Percentiles rank a stretch among this genome's conserved stretches.
These are phyloP conservation scores for Aureobasidium musti DNA, from an alignment of 2,329 filamentous ascomycete genomes.

Conservation along the genomic window DNA sequence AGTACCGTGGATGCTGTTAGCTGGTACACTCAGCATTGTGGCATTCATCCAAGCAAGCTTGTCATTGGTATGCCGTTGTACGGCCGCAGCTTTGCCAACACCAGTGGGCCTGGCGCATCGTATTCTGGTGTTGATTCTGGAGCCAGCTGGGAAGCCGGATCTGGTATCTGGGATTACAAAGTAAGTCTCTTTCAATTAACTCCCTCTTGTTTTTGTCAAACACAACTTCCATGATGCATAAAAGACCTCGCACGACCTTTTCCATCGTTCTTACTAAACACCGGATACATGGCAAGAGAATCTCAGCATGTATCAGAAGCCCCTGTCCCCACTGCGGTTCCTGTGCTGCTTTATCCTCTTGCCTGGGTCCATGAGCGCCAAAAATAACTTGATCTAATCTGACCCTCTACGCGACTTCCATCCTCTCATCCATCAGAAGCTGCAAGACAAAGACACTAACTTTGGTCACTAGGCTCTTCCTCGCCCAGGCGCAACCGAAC, in stretches of 20 bases:
- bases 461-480: conserved; percentile 60
- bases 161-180: conserved; percentile 86
- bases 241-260: conserved; percentile 27
- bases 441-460: not conserved
- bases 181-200: conserved; percentile 33
- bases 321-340: conserved; percentile 4
- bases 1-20: conserved; percentile 70
- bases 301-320: conserved; percentile 2
- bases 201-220: not conserved
- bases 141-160: conserved; percentile 71
- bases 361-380: conserved; percentile 30
- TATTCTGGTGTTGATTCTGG: conserved; percentile 69
- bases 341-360: not conserved
- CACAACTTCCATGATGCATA: conserved; percentile 25
- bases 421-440: not conserved
- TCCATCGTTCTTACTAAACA: conserved; percentile 28
- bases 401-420: conserved; percentile 31
- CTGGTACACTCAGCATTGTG: conserved; percentile 65
- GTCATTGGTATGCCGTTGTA: conserved; percentile 92
- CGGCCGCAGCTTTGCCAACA: conserved; percentile 79
- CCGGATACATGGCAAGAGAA: conserved; percentile 5
- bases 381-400: conserved; percentile 46
- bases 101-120: conserved; percentile 68
- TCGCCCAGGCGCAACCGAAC: conserved; percentile 56
- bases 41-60: conserved; percentile 69